Percentiles rank a stretch among this genome's conserved stretches.
phyloP scores from a whole-genome alignment of 768 basidiomycete genomes.

The Termitomyces sp. region DNA sequence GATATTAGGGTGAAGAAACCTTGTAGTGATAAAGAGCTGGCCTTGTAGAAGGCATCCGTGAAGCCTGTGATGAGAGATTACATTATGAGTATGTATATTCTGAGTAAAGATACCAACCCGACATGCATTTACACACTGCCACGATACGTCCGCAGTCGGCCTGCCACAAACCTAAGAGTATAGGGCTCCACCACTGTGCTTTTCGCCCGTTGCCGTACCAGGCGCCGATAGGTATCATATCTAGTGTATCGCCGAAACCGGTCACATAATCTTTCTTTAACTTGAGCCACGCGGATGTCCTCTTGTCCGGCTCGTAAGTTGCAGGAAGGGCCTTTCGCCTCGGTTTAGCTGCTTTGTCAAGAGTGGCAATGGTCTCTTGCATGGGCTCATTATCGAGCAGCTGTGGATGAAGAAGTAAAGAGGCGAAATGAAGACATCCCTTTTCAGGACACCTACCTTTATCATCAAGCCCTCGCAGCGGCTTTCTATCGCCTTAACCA shows the following conservation, averaged over 20 bases:
- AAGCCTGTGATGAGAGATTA: conserved; percentile 49
- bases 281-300: conserved; percentile 86
- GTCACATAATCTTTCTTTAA: conserved; percentile 90
- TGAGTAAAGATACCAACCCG: conserved; percentile 39
- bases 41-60: conserved; percentile 79
- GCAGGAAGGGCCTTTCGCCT: conserved; percentile 70
- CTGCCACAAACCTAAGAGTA: conserved; percentile 77
- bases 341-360: conserved; percentile 24
- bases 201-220: conserved; percentile 92
- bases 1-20: conserved; percentile 29
- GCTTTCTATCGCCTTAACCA: conserved; percentile 67
- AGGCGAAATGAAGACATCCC: background rate
- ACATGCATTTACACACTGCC: conserved; percentile 90
- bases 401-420: conserved; percentile 26
- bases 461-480: conserved; percentile 94
- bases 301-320: conserved; percentile 87
- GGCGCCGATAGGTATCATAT: conserved; percentile 70
- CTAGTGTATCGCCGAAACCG: conserved; percentile 71
- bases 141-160: conserved; percentile 54
- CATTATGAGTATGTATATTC: background rate
- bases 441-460: conserved; percentile 47
- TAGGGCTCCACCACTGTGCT: conserved; percentile 88
- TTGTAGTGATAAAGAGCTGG: conserved; percentile 15
- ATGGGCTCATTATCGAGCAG: conserved; percentile 56
- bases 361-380: conserved; percentile 21